These are phyloP conservation scores for Nigrospora osmanthi DNA, from an alignment of 2,329 filamentous ascomycete species.

Conservation along the genomic window DNA sequence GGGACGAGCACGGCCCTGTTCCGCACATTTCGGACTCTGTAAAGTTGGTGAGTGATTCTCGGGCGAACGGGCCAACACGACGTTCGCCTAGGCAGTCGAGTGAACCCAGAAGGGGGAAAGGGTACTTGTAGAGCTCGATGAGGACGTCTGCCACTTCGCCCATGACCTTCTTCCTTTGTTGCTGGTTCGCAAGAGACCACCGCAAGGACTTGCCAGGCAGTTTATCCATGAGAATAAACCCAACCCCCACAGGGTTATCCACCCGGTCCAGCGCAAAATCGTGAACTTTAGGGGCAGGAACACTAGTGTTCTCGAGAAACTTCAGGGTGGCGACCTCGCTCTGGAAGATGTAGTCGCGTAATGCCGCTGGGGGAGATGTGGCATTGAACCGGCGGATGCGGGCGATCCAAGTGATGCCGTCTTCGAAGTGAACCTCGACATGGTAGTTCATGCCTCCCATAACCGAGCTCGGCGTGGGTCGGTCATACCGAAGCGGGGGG, in stretches of 20 bases:
- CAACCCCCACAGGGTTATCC: constrained; percentile 25
- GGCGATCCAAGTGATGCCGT: constrained; percentile 32
- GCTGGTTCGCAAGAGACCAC: constrained; percentile 21
- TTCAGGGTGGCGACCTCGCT: constrained; percentile 33
- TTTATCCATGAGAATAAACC: constrained; percentile 35
- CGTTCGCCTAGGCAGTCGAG: constrained; percentile 16
- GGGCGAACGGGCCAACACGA: constrained; percentile 26
- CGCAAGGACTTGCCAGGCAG: constrained; percentile 27
- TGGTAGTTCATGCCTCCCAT: constrained; percentile 40
- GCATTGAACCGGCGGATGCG: constrained; percentile 31
- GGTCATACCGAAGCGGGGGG: constrained; percentile 26
- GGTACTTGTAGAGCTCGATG: constrained; percentile 27
- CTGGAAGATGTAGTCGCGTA: constrained; percentile 25
- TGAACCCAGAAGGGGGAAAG: constrained; percentile 27
- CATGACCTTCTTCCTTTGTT: constrained; percentile 27
- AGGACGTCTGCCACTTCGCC: constrained; percentile 28
- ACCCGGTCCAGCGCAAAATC: constrained; percentile 23
- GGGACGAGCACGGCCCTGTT: constrained; percentile 25
- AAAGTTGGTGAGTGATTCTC: constrained; percentile 27
- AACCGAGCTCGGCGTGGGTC: constrained; percentile 21
- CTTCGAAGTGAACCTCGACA: constrained; percentile 31
- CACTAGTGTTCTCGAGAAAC: constrained; percentile 25
- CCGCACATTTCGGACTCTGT: constrained; percentile 15
- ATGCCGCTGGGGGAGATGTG: constrained; percentile 25
- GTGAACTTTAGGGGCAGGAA: constrained; percentile 28